phyloP scores from a whole-genome alignment of 352 stramenopile genomes.

The Globisporangium spiculum region DNA sequence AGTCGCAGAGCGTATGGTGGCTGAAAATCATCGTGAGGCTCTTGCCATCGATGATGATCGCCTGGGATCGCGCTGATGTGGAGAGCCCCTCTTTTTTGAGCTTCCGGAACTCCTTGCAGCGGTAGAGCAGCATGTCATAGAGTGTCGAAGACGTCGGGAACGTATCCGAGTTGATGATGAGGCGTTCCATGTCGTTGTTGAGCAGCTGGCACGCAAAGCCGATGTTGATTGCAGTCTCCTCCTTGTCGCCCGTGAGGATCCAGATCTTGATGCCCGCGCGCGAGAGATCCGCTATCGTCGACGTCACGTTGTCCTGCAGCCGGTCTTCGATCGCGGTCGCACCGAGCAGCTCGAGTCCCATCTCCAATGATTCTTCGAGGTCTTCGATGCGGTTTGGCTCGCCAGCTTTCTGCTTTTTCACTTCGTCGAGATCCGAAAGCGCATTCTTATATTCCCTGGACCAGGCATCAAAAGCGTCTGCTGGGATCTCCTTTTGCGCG shows the following conservation, averaged over 20 bases:
- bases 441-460: constrained; percentile 71
- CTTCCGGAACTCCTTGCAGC: constrained; percentile 43
- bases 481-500: constrained; percentile 69
- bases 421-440: constrained; percentile 68
- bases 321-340: constrained; percentile 84
- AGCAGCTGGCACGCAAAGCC: constrained; percentile 94
- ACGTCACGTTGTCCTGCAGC: constrained; percentile 73
- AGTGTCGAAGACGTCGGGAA: constrained; percentile 47
- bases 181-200: constrained; percentile 93
- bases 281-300: constrained; percentile 71
- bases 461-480: constrained; percentile 70
- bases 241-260: constrained; percentile 90
- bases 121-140: constrained; percentile 56
- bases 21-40: constrained; percentile 77
- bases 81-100: constrained; percentile 25
- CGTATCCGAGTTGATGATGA: constrained; percentile 77
- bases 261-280: constrained; percentile 82
- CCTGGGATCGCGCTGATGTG: constrained; percentile 22
- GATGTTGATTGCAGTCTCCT: constrained; percentile 97
- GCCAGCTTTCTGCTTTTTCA: constrained; percentile 48
- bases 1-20: constrained; percentile 61
- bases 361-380: constrained; percentile 79
- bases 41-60: constrained; percentile 74
- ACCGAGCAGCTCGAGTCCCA: constrained; percentile 66
- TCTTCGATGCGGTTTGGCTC: constrained; percentile 74